Evolutionary conservation across 768 basidiomycete species (phyloP).

Genomic region (Mrakia gelida): DNA sequence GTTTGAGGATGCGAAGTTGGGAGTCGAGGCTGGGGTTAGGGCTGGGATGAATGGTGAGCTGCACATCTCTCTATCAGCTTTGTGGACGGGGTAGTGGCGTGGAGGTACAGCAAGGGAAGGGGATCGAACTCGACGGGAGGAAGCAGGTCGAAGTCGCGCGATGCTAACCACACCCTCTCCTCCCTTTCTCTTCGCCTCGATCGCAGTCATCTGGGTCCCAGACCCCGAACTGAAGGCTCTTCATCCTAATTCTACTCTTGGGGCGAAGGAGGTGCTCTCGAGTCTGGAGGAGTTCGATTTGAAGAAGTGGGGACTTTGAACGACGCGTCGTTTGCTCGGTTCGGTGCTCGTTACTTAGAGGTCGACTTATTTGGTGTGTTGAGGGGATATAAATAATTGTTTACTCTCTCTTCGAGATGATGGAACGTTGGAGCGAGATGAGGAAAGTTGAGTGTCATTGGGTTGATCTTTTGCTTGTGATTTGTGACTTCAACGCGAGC

Average conservation of each 20-base stretch:
- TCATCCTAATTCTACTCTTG: slow-evolving; percentile 45
- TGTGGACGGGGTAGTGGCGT: background rate
- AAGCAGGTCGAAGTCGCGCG: no score
- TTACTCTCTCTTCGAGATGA: no score
- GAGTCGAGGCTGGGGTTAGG: slow-evolving; percentile 72
- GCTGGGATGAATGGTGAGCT: slow-evolving; percentile 77
- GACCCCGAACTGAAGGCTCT: slow-evolving; percentile 62
- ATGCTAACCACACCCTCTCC: no score
- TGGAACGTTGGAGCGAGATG: no score
- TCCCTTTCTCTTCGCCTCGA: slow-evolving; percentile 40
- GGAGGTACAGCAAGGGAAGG: background rate
- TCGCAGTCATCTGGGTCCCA: slow-evolving; percentile 68
- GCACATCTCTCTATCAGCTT: background rate
- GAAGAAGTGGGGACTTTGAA: slow-evolving; percentile 66
- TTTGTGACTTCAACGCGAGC: no score
- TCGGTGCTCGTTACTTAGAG: no score
- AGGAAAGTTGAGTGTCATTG: no score
- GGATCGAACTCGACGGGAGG: no score
- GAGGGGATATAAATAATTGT: no score
- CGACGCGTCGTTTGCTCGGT: no score
- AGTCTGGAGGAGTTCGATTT: slow-evolving; percentile 72
- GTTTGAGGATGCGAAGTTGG: slow-evolving; percentile 75
- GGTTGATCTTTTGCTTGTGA: no score
- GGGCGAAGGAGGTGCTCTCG: slow-evolving; percentile 57
- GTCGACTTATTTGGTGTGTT: no score